Conservation (phyloP, 2,329 filamentous ascomycete species). For the Lachnellula suecica region DNA sequence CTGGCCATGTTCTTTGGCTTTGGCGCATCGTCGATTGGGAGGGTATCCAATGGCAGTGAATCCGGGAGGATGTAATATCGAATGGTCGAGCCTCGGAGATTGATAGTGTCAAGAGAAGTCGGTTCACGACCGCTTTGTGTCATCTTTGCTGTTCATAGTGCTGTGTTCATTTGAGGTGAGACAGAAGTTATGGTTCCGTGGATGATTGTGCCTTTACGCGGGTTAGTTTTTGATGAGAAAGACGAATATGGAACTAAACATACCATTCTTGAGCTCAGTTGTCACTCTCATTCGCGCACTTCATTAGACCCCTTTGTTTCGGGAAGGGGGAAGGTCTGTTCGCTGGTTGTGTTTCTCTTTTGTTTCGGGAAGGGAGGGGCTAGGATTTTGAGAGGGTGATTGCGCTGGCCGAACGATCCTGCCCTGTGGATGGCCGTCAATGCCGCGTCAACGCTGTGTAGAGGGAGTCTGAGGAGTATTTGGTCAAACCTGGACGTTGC, state of each 20-base stretch:
- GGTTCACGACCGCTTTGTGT: slow-evolving; percentile 85
- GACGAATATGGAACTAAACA: slow-evolving; percentile 17
- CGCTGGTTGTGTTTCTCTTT: no score
- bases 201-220: slow-evolving; percentile 76
- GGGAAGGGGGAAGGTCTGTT: no score
- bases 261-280: slow-evolving; percentile 97
- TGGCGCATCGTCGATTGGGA: slow-evolving; percentile 92
- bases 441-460: no score
- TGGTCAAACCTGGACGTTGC: no score
- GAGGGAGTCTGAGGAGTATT: no score
- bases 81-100: slow-evolving; percentile 93
- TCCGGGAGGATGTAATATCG: slow-evolving; percentile 96
- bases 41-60: slow-evolving; percentile 88
- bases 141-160: slow-evolving; percentile 95
- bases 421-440: no score
- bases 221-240: not conserved
- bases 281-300: slow-evolving; percentile 98
- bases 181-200: slow-evolving; percentile 97
- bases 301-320: no score
- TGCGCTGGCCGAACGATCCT: no score
- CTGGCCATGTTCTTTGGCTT: slow-evolving; percentile 99
- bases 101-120: slow-evolving; percentile 89
- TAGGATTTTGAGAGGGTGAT: no score
- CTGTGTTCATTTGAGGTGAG: slow-evolving; percentile 98
- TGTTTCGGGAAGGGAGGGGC: no score